Evolutionary conservation across 129 eudicot genomes (phyloP).

Genomic region (Silybum marianum): DNA sequence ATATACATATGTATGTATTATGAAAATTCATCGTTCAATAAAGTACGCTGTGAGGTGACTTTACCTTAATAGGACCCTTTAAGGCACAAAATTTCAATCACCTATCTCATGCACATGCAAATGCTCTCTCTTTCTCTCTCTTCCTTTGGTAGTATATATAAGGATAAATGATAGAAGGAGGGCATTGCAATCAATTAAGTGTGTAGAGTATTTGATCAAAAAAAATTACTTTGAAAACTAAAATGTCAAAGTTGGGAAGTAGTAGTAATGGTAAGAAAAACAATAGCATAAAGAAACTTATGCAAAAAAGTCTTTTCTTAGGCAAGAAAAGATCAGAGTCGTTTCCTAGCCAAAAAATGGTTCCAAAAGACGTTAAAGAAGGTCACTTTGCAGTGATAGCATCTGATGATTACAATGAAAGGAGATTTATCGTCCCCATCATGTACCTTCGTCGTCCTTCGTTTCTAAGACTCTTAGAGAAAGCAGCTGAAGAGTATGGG

Average conservation of each 20-base stretch:
- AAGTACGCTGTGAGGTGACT: constrained; percentile 36
- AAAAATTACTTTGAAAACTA: not conserved
- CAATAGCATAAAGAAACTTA: constrained; percentile 36
- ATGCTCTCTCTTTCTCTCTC: constrained; percentile 12
- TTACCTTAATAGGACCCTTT: constrained; percentile 29
- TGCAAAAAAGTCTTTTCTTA: constrained; percentile 40
- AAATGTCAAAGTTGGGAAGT: constrained; percentile 35
- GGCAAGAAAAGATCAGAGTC: constrained; percentile 17
- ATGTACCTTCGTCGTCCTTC: constrained; percentile 30
- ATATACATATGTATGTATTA: not conserved
- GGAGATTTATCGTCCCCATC: constrained; percentile 34
- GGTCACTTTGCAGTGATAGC: constrained; percentile 54
- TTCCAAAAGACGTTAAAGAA: constrained; percentile 48
- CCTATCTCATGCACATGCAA: constrained; percentile 33
- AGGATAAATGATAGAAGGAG: not conserved
- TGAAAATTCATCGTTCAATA: constrained; percentile 12
- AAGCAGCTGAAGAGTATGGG: constrained; percentile 45
- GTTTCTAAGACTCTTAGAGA: constrained; percentile 40
- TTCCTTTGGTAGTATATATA: constrained; percentile 22
- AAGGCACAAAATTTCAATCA: not conserved
- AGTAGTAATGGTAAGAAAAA: constrained; percentile 30
- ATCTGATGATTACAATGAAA: constrained; percentile 29
- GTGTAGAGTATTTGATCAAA: not conserved
- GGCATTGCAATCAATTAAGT: constrained; percentile 21
- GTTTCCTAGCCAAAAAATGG: constrained; percentile 25